Conservation (phyloP, 1,139 yeast genomes). For the Kurtzmaniella natalensis region DNA sequence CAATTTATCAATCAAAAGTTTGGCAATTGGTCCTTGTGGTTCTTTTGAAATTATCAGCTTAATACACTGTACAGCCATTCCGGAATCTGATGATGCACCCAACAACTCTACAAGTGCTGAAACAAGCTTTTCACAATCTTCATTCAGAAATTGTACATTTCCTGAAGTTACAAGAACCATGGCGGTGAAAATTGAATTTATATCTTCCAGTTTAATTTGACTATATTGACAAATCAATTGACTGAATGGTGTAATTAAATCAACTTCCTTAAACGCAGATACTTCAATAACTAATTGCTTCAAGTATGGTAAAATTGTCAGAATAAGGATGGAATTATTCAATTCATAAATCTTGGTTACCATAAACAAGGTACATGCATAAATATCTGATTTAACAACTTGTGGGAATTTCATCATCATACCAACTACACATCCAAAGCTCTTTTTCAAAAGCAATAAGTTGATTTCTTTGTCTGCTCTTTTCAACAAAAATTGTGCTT, state of each 20-base stretch:
- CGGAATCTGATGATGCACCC: constrained; percentile 26
- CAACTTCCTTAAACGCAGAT: constrained; percentile 19
- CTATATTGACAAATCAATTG: constrained; percentile 25
- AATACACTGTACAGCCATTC: constrained; percentile 55
- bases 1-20: constrained; percentile 28
- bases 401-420: constrained; percentile 65
- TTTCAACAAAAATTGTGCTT: constrained; percentile 24
- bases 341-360: constrained; percentile 57
- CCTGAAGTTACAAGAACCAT: constrained; percentile 59
- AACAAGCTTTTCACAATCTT: constrained; percentile 27
- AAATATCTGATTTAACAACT: constrained; percentile 63
- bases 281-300: constrained; percentile 43
- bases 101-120: constrained; percentile 30
- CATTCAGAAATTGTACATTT: constrained; percentile 32
- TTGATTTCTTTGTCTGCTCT: constrained; percentile 33
- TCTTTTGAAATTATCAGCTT: constrained; percentile 47
- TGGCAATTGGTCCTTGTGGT: constrained; percentile 6
- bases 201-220: constrained; percentile 21
- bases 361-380: constrained; percentile 63
- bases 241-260: constrained; percentile 35
- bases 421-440: constrained; percentile 52
- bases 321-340: constrained; percentile 41
- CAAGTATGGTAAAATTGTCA: constrained; percentile 53
- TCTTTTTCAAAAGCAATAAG: constrained; percentile 43
- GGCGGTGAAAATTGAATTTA: constrained; percentile 51